phyloP scores from a whole-genome alignment of 1,139 yeast species.

The Blastobotrys apis region DNA sequence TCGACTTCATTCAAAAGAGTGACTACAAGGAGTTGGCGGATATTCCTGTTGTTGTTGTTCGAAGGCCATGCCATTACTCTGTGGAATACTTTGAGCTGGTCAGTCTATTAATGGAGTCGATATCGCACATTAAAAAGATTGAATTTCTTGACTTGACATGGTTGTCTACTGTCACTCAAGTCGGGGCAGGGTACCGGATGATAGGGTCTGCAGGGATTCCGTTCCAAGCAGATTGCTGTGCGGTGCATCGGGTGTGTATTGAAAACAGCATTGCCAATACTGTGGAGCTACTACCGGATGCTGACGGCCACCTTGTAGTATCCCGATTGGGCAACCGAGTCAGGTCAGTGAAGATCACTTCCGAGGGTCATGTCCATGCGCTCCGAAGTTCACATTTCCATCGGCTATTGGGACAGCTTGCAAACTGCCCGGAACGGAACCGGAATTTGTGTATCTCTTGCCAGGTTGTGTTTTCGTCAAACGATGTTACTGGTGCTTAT shows the following conservation, averaged over 20 bases:
- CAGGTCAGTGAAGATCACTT: conserved; percentile 1
- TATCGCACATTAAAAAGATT: background rate
- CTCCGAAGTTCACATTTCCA: background rate
- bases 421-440: background rate
- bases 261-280: background rate
- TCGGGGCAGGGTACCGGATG: conserved; percentile 2
- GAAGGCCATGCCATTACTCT: conserved; percentile 2
- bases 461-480: background rate
- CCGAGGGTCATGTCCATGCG: background rate
- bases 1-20: background rate
- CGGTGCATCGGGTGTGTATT: conserved; percentile 1
- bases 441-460: conserved; percentile 3
- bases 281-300: conserved; percentile 6
- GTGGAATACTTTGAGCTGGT: conserved; percentile 3
- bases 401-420: background rate
- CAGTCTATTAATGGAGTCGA: background rate
- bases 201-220: background rate
- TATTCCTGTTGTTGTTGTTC: background rate
- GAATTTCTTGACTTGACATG: conserved; percentile 5
- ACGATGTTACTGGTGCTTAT: too few species aligned
- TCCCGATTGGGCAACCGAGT: conserved; percentile 1
- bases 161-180: background rate
- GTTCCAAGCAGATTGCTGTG: conserved; percentile 4
- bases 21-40: background rate
- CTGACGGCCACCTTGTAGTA: background rate